Conservation (phyloP, 1,284 basidiomycete genomes). For the Somion occarium region DNA sequence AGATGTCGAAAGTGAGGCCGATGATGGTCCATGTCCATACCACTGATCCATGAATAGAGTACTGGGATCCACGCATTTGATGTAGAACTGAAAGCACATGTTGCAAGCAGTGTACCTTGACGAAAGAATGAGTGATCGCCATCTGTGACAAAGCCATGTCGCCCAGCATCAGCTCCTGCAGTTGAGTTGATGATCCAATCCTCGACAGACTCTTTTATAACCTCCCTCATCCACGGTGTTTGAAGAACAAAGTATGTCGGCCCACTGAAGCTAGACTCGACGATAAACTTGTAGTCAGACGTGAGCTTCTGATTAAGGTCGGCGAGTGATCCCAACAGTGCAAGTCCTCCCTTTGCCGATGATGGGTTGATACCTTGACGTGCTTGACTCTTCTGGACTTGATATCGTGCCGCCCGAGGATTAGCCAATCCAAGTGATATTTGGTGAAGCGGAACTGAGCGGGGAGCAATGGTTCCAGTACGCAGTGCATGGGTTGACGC, state of each 20-base stretch:
- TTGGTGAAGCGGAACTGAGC: background rate
- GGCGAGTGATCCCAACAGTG: background rate
- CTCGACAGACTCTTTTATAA: background rate
- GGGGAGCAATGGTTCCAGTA: constrained; percentile 3
- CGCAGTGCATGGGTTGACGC: constrained; percentile 2
- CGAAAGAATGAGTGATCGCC: constrained; percentile 9
- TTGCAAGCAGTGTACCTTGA: constrained; percentile 4
- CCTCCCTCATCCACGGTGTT: background rate
- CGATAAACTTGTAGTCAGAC: background rate
- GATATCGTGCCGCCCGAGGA: constrained; percentile 2
- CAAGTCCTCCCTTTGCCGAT: background rate
- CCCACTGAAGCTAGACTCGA: background rate
- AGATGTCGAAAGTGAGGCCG: constrained; percentile 5
- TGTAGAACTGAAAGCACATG: constrained; percentile 1
- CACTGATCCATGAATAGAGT: constrained; percentile 6
- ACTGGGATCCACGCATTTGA: constrained; percentile 8
- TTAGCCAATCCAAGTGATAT: constrained; percentile 1
- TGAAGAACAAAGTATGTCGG: constrained; percentile 2
- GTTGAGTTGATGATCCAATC: background rate
- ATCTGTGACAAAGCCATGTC: constrained; percentile 10
- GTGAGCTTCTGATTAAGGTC: background rate
- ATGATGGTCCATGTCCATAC: constrained; percentile 6
- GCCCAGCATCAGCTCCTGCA: background rate
- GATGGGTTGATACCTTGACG: background rate
- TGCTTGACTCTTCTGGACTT: constrained; percentile 1